A percentile compares a stretch with the other conserved stretches of the same genome.
These are phyloP conservation scores for Salix udensis DNA, from an alignment of 345 rosid genomes.

Conservation along the genomic window DNA sequence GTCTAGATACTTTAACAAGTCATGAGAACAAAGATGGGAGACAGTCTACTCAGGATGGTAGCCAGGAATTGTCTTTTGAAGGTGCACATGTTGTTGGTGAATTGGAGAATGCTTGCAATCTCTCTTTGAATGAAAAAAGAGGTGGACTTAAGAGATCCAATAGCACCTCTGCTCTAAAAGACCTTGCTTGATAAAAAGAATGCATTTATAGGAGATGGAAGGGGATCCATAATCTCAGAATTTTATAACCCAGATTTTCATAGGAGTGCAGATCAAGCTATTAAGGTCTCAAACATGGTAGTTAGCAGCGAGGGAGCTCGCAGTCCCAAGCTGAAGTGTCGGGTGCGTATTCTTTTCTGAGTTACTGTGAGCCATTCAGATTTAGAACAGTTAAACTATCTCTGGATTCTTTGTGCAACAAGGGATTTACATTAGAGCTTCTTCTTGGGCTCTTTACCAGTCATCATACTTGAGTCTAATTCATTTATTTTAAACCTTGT, in stretches of 20 bases:
- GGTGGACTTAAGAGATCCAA: conserved; percentile 72
- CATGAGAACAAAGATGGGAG: conserved; percentile 16
- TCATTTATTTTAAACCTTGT: conserved; percentile 9
- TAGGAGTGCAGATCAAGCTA: conserved; percentile 30
- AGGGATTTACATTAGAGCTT: conserved; percentile 10
- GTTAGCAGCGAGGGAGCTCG: conserved; percentile 44
- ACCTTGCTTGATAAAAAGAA: conserved; percentile 43
- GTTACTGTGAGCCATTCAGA: conserved; percentile 11
- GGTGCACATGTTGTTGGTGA: conserved; percentile 29
- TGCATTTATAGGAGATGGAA: conserved; percentile 47
- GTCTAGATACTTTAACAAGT: conserved; percentile 36
- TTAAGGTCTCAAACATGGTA: conserved; percentile 34
- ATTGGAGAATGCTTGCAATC: conserved; percentile 20
- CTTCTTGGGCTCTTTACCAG: conserved; percentile 15
- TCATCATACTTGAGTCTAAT: not conserved
- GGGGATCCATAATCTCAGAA: conserved; percentile 64
- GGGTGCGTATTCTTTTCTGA: conserved; percentile 45
- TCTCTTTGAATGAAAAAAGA: conserved; percentile 46
- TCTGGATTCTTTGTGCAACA: conserved; percentile 9
- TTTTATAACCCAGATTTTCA: conserved; percentile 58
- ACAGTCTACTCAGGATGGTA: conserved; percentile 24
- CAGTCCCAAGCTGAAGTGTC: conserved; percentile 61
- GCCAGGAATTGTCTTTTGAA: conserved; percentile 29
- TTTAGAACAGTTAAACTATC: not conserved
- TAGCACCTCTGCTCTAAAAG: conserved; percentile 69